phyloP scores from a whole-genome alignment of 345 rosid species.

The Brassica rapa region DNA sequence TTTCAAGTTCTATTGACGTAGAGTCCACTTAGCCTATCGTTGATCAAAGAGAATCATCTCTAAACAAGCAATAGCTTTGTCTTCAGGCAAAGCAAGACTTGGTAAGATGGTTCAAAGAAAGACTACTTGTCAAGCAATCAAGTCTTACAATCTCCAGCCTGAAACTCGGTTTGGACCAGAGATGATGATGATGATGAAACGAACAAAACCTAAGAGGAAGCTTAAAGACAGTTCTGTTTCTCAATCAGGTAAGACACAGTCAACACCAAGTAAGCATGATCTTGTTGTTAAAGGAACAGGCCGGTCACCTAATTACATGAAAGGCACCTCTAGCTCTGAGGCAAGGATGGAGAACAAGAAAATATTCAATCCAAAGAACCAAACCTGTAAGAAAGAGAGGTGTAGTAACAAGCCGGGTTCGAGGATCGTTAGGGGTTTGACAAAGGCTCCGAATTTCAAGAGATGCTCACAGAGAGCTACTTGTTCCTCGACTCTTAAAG shows the following conservation, averaged over 20 bases:
- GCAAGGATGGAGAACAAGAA: slow-evolving; percentile 64
- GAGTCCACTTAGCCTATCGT: slow-evolving; percentile 27
- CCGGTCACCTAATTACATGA: slow-evolving; percentile 81
- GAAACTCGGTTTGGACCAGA: slow-evolving; percentile 57
- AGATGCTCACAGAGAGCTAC: slow-evolving; percentile 64
- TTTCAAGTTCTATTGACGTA: slow-evolving; percentile 51
- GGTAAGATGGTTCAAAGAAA: slow-evolving; percentile 78
- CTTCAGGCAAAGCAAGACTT: slow-evolving; percentile 32
- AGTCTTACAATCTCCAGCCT: slow-evolving; percentile 51
- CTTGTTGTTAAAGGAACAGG: slow-evolving; percentile 36
- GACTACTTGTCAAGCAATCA: slow-evolving; percentile 51
- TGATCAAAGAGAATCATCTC: neutral
- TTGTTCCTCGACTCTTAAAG: slow-evolving; percentile 90
- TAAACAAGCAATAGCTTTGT: slow-evolving; percentile 39
- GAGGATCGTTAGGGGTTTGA: slow-evolving; percentile 59
- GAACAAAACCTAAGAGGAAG: slow-evolving; percentile 60
- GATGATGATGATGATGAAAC: slow-evolving; percentile 81
- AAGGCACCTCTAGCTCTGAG: slow-evolving; percentile 78
- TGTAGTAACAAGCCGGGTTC: slow-evolving; percentile 49
- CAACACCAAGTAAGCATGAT: slow-evolving; percentile 38
- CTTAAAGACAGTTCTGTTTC: slow-evolving; percentile 44
- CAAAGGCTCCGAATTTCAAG: slow-evolving; percentile 72
- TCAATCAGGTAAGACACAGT: slow-evolving; percentile 48
- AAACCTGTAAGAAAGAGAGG: slow-evolving; percentile 37
- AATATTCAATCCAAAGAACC: slow-evolving; percentile 35